A percentile compares a stretch with the other conserved stretches of the same genome.
These are phyloP conservation scores for Malassezia brasiliensis DNA, from an alignment of 1,284 basidiomycete genomes.

Conservation along the genomic window DNA sequence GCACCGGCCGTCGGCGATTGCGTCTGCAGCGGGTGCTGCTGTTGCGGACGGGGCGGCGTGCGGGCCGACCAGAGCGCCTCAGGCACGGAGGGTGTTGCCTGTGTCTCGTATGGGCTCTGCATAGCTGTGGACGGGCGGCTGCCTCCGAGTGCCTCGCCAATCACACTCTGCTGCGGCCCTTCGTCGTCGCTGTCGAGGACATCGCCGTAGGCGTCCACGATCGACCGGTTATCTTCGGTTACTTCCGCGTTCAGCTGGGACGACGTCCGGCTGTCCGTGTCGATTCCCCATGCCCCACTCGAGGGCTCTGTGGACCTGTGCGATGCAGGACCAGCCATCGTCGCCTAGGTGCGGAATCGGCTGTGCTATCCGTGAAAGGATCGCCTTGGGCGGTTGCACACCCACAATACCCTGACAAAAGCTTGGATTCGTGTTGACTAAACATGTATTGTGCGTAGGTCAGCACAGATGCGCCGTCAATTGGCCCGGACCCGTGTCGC, in stretches of 20 bases:
- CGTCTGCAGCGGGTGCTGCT: too few relatives aligned
- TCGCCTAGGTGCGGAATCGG: background rate
- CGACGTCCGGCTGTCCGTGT: background rate
- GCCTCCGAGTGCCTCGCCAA: constrained; percentile 7
- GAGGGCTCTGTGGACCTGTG: background rate
- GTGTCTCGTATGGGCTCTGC: background rate
- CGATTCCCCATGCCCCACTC: too few relatives aligned
- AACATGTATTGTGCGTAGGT: too few relatives aligned
- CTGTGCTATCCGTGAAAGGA: too few relatives aligned
- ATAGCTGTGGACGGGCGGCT: background rate
- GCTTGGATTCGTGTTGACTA: too few relatives aligned
- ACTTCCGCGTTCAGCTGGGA: background rate
- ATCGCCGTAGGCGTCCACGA: constrained; percentile 7
- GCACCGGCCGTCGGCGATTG: background rate
- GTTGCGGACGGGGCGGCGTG: background rate
- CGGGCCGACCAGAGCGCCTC: background rate
- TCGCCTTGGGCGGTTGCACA: too few relatives aligned
- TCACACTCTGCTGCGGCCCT: background rate
- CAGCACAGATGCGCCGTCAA: too few relatives aligned
- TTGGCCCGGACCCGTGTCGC: too few relatives aligned
- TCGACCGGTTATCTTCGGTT: background rate
- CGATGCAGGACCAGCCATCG: background rate
- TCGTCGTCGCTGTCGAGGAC: background rate
- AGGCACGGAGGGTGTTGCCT: background rate
- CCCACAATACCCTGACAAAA: too few relatives aligned